phyloP scores from a whole-genome alignment of 106 monocot genomes.

The Hemerocallis citrina region DNA sequence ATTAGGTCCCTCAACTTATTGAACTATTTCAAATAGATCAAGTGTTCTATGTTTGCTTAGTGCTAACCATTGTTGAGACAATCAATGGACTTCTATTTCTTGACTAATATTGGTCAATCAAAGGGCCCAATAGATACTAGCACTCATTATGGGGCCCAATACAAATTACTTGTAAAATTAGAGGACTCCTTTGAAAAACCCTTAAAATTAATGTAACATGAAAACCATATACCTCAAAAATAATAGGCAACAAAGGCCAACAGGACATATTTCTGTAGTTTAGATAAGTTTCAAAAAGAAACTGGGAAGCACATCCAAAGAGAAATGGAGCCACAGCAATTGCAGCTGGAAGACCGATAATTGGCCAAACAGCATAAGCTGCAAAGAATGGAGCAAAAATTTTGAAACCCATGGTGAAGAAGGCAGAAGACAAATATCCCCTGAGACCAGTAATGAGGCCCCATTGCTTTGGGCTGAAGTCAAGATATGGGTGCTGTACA shows the following conservation, averaged over 20 bases:
- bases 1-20: too few relatives aligned
- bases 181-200: too few relatives aligned
- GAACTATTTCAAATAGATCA: too few relatives aligned
- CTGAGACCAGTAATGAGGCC: conserved; percentile 59
- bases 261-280: conserved; percentile 27
- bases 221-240: conserved; percentile 57
- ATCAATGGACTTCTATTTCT: too few relatives aligned
- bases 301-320: conserved; percentile 58
- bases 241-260: conserved; percentile 69
- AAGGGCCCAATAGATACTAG: too few relatives aligned
- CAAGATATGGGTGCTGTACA: conserved; percentile 59
- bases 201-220: too few relatives aligned
- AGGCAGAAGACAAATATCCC: conserved; percentile 54
- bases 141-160: too few relatives aligned
- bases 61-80: too few relatives aligned
- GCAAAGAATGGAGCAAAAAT: conserved; percentile 51
- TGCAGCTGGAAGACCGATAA: conserved; percentile 40
- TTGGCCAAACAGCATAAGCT: conserved; percentile 48
- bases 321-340: conserved; percentile 60
- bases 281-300: conserved; percentile 44
- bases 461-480: conserved; percentile 60
- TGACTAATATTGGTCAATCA: too few relatives aligned
- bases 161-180: too few relatives aligned
- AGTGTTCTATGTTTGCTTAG: too few relatives aligned
- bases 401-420: conserved; percentile 68